Evolutionary conservation across 2,329 filamentous ascomycete species (phyloP).

Genomic region (Fusarium sp.): DNA sequence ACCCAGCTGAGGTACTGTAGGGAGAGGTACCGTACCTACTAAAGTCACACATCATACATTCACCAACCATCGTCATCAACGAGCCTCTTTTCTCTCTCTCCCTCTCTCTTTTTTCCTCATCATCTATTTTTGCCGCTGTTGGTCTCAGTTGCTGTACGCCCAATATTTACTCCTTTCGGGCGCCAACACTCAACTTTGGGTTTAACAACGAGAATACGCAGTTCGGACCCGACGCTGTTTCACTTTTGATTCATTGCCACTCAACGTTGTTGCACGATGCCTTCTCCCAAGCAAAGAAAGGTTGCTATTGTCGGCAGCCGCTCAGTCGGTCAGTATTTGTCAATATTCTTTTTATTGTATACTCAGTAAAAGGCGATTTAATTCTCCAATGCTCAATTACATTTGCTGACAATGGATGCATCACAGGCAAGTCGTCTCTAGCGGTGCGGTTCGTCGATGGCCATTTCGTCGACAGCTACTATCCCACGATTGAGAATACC

Average conservation of each 20-base stretch:
- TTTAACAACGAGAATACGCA: conserved; percentile 13
- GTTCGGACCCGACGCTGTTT: conserved; percentile 9
- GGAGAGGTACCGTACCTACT: neutral
- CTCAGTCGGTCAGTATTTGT: conserved; percentile 70
- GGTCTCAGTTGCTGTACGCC: conserved; percentile 20
- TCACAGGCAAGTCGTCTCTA: conserved; percentile 91
- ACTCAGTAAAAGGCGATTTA: neutral
- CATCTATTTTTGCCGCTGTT: conserved; percentile 2
- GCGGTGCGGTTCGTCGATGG: conserved; percentile 97
- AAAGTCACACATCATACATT: conserved; percentile 32
- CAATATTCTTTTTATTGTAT: neutral
- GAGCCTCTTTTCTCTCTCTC: conserved; percentile 7
- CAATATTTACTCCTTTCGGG: neutral
- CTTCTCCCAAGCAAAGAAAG: conserved; percentile 84
- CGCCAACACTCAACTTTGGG: neutral
- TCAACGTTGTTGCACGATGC: conserved; percentile 34
- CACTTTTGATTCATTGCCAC: conserved; percentile 22
- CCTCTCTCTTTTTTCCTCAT: neutral
- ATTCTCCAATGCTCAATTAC: neutral
- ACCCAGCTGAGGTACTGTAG: neutral
- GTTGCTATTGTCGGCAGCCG: conserved; percentile 95
- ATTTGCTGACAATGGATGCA: conserved; percentile 9
- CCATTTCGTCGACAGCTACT: conserved; percentile 98
- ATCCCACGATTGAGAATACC: conserved; percentile 98
- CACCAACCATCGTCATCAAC: conserved; percentile 28